A percentile compares a stretch with the other conserved stretches of the same genome.
Evolutionary conservation across 768 basidiomycete species (phyloP).

Genomic region (Phaeolepiota aurea): DNA sequence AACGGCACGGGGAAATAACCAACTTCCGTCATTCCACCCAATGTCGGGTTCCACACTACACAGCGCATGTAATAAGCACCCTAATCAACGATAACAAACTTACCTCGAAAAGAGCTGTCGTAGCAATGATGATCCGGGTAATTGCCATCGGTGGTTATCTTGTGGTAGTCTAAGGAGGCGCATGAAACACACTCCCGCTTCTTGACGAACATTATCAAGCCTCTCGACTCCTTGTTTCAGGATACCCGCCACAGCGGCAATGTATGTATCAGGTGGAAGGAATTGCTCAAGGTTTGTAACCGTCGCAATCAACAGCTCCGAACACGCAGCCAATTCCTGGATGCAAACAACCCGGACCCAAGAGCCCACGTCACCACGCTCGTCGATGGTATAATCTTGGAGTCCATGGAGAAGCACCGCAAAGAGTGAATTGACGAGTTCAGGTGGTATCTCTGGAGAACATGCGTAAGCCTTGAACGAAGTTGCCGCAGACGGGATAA

Average conservation of each 20-base stretch:
- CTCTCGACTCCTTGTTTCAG: slow-evolving; percentile 88
- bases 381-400: slow-evolving; percentile 86
- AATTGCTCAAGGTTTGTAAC: slow-evolving; percentile 45
- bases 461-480: slow-evolving; percentile 16
- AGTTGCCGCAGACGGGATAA: no score
- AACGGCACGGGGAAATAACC: slow-evolving; percentile 70
- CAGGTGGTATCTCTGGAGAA: slow-evolving; percentile 37
- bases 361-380: slow-evolving; percentile 94
- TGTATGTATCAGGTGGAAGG: slow-evolving; percentile 51
- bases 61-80: no score
- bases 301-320: slow-evolving; percentile 40
- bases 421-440: slow-evolving; percentile 38
- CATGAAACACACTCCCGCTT: slow-evolving; percentile 58
- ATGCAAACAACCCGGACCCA: slow-evolving; percentile 85
- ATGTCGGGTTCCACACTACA: no score
- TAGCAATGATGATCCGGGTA: slow-evolving; percentile 40
- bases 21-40: slow-evolving; percentile 73
- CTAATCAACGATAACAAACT: neutral
- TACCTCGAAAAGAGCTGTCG: slow-evolving; percentile 46
- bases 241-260: slow-evolving; percentile 51
- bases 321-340: slow-evolving; percentile 48
- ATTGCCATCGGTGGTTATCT: slow-evolving; percentile 38
- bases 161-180: slow-evolving; percentile 36
- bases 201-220: slow-evolving; percentile 83
- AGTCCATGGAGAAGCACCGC: slow-evolving; percentile 61